Percentiles rank a stretch among this genome's conserved stretches.
Conservation (phyloP, 495 filamentous ascomycete genomes). For the Aspergillus incahuasiensis region DNA sequence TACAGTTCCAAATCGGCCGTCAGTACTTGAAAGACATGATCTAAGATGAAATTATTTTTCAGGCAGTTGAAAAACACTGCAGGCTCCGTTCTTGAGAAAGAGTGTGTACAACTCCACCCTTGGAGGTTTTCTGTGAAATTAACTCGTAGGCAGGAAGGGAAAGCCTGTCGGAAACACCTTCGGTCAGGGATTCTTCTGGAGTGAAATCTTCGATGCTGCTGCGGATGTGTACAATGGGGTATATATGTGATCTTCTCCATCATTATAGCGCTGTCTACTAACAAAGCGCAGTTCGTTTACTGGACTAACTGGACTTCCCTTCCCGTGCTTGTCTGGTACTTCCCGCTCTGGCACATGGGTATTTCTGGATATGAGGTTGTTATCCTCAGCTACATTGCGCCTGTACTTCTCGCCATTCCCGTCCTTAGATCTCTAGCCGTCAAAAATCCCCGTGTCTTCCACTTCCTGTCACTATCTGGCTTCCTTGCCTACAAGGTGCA, state of each 20-base stretch:
- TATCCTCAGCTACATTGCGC: conserved; percentile 78
- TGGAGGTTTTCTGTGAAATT: conserved; percentile 22
- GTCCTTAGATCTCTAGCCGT: conserved; percentile 62
- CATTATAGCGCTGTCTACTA: conserved; percentile 4
- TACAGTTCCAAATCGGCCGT: conserved; percentile 40
- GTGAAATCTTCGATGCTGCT: conserved; percentile 69
- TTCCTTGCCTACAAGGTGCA: conserved; percentile 75
- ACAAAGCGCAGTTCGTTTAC: conserved; percentile 71
- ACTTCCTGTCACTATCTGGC: conserved; percentile 72
- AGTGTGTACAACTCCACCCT: conserved; percentile 54
- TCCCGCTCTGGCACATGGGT: conserved; percentile 99
- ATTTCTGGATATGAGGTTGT: conserved; percentile 94
- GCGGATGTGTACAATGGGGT: conserved; percentile 94
- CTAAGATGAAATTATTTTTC: conserved; percentile 43
- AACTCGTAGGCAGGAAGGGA: conserved; percentile 62
- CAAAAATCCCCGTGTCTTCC: conserved; percentile 62
- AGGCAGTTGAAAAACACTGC: conserved; percentile 58
- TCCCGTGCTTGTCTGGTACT: conserved; percentile 91
- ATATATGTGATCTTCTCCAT: conserved; percentile 25
- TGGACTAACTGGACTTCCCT: conserved; percentile 92
- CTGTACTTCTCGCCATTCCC: conserved; percentile 70
- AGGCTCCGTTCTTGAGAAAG: conserved; percentile 79
- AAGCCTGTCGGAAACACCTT: conserved; percentile 68
- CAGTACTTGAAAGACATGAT: conserved; percentile 36
- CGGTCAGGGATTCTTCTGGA: conserved; percentile 65